Evolutionary conservation across 768 basidiomycete species (phyloP).

Genomic region (Pisolithus tinctorius): DNA sequence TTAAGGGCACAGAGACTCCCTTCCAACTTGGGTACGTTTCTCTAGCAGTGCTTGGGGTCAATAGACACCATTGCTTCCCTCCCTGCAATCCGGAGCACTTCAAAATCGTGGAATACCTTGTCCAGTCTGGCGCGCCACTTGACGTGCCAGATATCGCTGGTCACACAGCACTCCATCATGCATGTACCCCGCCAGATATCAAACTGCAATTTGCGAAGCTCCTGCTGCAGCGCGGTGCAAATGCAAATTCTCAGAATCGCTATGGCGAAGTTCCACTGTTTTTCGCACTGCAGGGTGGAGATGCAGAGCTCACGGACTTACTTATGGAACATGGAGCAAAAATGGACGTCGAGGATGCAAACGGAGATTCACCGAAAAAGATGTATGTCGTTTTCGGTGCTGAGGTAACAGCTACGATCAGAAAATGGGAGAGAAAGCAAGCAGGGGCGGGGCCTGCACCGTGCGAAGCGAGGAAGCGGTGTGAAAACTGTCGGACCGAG

Average conservation of each 20-base stretch:
- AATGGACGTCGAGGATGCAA: constrained; percentile 32
- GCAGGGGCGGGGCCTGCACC: constrained; percentile 34
- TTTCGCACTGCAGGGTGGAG: constrained; percentile 28
- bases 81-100: constrained; percentile 19
- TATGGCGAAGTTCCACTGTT: constrained; percentile 41
- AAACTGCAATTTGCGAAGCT: constrained; percentile 29
- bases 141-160: constrained; percentile 41
- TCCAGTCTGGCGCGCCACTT: constrained; percentile 34
- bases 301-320: constrained; percentile 32
- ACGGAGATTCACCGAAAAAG: constrained; percentile 29
- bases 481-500: constrained; percentile 31
- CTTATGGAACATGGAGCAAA: constrained; percentile 47
- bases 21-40: constrained; percentile 39
- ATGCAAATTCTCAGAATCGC: constrained; percentile 42
- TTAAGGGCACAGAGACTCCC: constrained; percentile 35
- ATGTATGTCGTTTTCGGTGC: constrained; percentile 34
- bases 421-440: constrained; percentile 42
- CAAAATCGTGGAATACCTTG: constrained; percentile 35
- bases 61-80: constrained; percentile 21
- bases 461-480: constrained; percentile 36
- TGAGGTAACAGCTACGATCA: constrained; percentile 35
- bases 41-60: constrained; percentile 35
- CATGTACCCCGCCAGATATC: constrained; percentile 23
- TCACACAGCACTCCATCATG: constrained; percentile 45
- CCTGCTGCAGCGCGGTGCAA: constrained; percentile 41